Conservation (phyloP, 768 basidiomycete species). For the Suillus plorans region DNA sequence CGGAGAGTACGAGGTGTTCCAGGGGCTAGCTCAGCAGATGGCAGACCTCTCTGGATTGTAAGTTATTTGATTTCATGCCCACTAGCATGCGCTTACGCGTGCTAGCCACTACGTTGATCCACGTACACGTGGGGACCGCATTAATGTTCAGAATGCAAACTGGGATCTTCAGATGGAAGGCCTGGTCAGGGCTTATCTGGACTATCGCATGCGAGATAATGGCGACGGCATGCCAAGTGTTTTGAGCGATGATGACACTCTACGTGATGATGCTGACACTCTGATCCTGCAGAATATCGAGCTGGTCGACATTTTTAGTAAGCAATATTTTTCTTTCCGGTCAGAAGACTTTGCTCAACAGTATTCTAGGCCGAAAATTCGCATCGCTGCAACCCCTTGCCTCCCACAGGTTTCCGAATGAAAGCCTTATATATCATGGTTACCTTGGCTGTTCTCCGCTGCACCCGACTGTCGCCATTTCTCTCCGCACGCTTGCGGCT, state of each 20-base stretch:
- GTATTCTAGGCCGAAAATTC: background rate
- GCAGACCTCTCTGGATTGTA: slow-evolving; percentile 2
- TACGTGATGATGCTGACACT: background rate
- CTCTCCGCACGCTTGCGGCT: slow-evolving; percentile 11
- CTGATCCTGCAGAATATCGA: background rate
- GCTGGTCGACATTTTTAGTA: background rate
- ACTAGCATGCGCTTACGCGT: background rate
- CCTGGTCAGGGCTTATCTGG: background rate
- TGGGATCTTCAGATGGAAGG: slow-evolving; percentile 1
- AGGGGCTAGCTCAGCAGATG: slow-evolving; percentile 3
- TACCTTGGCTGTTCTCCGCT: background rate
- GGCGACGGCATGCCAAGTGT: slow-evolving; percentile 1
- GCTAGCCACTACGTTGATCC: slow-evolving; percentile 2
- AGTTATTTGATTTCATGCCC: background rate
- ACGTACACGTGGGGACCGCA: background rate
- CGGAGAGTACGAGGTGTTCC: background rate
- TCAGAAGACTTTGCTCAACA: background rate
- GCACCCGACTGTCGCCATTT: slow-evolving; percentile 12
- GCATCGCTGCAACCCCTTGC: background rate
- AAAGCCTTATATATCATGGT: background rate
- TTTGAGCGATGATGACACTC: background rate
- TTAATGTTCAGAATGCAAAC: background rate
- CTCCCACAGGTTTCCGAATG: background rate
- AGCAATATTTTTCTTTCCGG: background rate
- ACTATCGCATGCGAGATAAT: background rate